These are phyloP conservation scores for Tetrapisispora namnaoensis DNA, from an alignment of 805 yeast genomes.

Conservation along the genomic window DNA sequence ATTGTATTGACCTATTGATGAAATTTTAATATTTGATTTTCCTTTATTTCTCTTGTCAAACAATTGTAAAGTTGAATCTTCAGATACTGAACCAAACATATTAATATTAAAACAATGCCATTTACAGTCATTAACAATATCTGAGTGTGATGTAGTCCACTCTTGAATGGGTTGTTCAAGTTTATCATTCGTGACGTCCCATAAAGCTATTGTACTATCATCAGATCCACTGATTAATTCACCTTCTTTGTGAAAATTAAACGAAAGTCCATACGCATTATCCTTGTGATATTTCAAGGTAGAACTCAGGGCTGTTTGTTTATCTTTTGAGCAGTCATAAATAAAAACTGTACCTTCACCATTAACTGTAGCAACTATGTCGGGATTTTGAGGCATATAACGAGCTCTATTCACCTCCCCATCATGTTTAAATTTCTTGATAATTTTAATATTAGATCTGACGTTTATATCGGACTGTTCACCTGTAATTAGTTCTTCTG, in stretches of 20 bases:
- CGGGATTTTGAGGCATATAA: slow-evolving; percentile 52
- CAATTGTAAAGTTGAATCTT: slow-evolving; percentile 47
- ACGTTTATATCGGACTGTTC: slow-evolving; percentile 13
- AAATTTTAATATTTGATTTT: slow-evolving; percentile 8
- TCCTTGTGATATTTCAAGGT: slow-evolving; percentile 44
- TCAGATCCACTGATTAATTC: slow-evolving; percentile 53
- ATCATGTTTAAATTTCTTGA: slow-evolving; percentile 49
- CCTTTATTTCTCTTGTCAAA: slow-evolving; percentile 42
- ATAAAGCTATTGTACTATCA: slow-evolving; percentile 51
- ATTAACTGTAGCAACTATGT: slow-evolving; percentile 52
- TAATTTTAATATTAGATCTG: slow-evolving; percentile 46
- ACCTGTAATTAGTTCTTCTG: slow-evolving; percentile 31
- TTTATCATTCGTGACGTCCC: slow-evolving; percentile 36
- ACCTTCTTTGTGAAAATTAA: slow-evolving; percentile 45
- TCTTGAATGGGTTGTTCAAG: slow-evolving; percentile 21
- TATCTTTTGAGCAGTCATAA: slow-evolving; percentile 33
- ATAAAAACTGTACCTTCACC: slow-evolving; percentile 55
- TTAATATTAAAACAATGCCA: slow-evolving; percentile 50
- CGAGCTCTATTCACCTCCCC: slow-evolving; percentile 69
- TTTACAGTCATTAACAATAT: slow-evolving; percentile 66
- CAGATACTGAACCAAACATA: slow-evolving; percentile 64
- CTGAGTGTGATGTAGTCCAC: slow-evolving; percentile 34
- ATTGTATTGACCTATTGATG: slow-evolving; percentile 39
- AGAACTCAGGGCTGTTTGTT: slow-evolving; percentile 26
- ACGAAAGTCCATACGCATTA: slow-evolving; percentile 68